These are phyloP conservation scores for Termitomyces sp. DNA, from an alignment of 768 basidiomycete genomes.

Conservation along the genomic window DNA sequence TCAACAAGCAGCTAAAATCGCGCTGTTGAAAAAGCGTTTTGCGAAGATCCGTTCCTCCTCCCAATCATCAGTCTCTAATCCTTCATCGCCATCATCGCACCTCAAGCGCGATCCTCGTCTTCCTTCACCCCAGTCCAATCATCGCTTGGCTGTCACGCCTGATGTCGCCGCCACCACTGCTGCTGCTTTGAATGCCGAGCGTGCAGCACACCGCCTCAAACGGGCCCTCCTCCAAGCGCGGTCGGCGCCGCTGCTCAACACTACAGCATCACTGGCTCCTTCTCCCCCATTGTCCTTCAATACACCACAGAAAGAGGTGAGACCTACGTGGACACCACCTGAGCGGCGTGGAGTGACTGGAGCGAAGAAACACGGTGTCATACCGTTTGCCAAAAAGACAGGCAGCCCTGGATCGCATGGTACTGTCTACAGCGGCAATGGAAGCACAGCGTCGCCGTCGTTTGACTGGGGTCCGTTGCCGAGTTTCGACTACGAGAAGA, in stretches of 20 bases:
- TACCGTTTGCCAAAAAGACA: conserved; percentile 31
- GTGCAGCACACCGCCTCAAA: conserved; percentile 67
- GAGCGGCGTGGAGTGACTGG: conserved; percentile 29
- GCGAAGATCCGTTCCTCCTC: conserved; percentile 39
- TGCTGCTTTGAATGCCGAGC: conserved; percentile 77
- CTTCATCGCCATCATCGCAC: background rate
- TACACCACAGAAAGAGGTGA: conserved; percentile 28
- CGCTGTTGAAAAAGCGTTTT: conserved; percentile 46
- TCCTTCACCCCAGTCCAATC: conserved; percentile 30
- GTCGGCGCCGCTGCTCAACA: conserved; percentile 63
- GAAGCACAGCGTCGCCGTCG: conserved; percentile 21
- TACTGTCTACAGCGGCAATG: background rate
- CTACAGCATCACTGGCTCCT: conserved; percentile 34
- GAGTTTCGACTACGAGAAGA: conserved; percentile 24
- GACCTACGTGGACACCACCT: conserved; percentile 18
- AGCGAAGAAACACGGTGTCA: conserved; percentile 33
- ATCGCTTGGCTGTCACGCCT: conserved; percentile 41
- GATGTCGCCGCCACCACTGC: conserved; percentile 72
- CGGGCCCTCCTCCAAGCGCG: conserved; percentile 56
- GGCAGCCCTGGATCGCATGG: conserved; percentile 14
- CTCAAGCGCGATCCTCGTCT: conserved; percentile 36
- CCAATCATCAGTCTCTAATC: background rate
- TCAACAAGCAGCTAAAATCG: conserved; percentile 53
- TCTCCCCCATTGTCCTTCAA: conserved; percentile 30
- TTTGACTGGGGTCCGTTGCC: conserved; percentile 67